Evolutionary conservation across 495 filamentous ascomycete genomes (phyloP), one percentile per base, ranked within the genome.

Genomic region (Podospora anserina): DNA sequence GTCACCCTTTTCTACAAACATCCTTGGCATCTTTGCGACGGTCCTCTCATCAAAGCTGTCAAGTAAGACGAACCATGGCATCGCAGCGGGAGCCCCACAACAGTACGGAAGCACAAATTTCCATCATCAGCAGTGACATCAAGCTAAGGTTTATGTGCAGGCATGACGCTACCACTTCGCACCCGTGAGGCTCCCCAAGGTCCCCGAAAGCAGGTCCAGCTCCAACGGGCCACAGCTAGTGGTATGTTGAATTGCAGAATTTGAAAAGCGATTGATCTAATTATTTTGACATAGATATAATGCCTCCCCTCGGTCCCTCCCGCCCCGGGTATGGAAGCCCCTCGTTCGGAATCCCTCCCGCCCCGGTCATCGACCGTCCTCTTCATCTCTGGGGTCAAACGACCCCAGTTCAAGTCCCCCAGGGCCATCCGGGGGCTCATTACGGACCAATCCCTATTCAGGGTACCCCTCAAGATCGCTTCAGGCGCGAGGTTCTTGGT

Each of bases 391-490:
- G 39, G 39, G 39, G 15, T 49, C 39, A 49, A 11, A 49, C 15
- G 0, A 49, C 15, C 39, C 39, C 39, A 49, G 13, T 11, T 16
- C 39, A 11, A 49, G 13, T 5, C 39, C 7, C 39, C 7, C 39
- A 49, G 39, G 39, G 39, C 2, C 39, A 49, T 49, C 39, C 39
- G 39, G 39, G 39, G 15, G 39, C 15, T 13, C 39, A 49, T 16
- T 49, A 49, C 18, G 39, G 39, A 16, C 39, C 39, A 13, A 49
- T 49, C 2, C 13, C 39, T 3, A 44, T 6, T 49, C 44, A 34
- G 30, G 68, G 68, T 19, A 65, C 59, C 27, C 69, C 69, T 30
- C 69, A 70, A 28, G 69, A 68, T 23, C 66, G 65, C n/a, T 70
- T 70, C 32, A 64, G 30, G 27, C 56, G 39, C 4, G 61, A 63